A percentile compares a stretch with the other conserved stretches of the same genome.
phyloP scores from a whole-genome alignment of 805 yeast genomes.

The Starmerella scarabaei region DNA sequence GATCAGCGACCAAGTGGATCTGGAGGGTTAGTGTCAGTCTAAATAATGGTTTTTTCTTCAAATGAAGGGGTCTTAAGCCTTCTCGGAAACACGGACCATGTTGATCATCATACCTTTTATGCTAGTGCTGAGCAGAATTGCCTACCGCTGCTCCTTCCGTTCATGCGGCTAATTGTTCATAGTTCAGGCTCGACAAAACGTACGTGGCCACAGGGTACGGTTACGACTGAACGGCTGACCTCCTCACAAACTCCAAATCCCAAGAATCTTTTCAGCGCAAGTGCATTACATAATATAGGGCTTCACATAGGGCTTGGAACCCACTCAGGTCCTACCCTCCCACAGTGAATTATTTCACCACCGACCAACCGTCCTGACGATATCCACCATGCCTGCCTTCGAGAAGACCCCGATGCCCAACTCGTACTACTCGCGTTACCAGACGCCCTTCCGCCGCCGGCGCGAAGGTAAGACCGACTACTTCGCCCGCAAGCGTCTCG shows the following conservation, averaged over 20 bases:
- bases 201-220: too few species aligned
- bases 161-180: too few species aligned
- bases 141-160: not conserved
- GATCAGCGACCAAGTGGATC: not conserved
- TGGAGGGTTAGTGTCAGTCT: slow-evolving; percentile 11
- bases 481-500: slow-evolving; percentile 99
- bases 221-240: too few species aligned
- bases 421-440: slow-evolving; percentile 98
- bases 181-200: too few species aligned
- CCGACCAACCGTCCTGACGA: not conserved
- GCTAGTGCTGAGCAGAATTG: not conserved
- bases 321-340: too few species aligned
- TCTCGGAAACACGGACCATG: slow-evolving; percentile 32
- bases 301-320: too few species aligned
- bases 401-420: slow-evolving; percentile 59
- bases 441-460: slow-evolving; percentile 99
- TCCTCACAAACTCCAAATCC: too few species aligned
- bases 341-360: not conserved
- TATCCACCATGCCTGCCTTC: slow-evolving; percentile 62
- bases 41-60: slow-evolving; percentile 27
- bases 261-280: too few species aligned
- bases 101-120: slow-evolving; percentile 20
- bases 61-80: slow-evolving; percentile 29
- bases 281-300: too few species aligned
- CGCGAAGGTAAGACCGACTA: slow-evolving; percentile 99